Evolutionary conservation across 2,329 filamentous ascomycete genomes (phyloP).

Genomic region (Talaromyces sp.): DNA sequence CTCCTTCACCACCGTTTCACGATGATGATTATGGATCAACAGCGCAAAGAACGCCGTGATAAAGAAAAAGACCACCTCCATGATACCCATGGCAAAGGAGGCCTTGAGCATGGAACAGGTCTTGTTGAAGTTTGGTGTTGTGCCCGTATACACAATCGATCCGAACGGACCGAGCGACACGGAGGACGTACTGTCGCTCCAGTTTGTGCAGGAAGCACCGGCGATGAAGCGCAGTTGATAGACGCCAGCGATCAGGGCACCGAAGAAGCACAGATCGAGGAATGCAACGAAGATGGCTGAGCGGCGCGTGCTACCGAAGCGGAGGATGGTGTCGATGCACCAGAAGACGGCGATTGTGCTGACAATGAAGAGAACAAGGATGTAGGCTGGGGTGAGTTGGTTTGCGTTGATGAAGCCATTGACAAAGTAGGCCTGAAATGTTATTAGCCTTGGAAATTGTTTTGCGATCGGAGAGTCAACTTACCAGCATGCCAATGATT

Average conservation of each 20-base stretch:
- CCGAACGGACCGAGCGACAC: conserved; percentile 62
- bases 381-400: conserved; percentile 57
- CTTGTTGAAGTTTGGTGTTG: conserved; percentile 61
- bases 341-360: conserved; percentile 60
- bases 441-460: not conserved
- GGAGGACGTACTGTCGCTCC: conserved; percentile 53
- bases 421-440: conserved; percentile 54
- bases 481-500: conserved; percentile 59
- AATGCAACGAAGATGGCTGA: conserved; percentile 59
- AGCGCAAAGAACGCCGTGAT: conserved; percentile 68
- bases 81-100: conserved; percentile 82
- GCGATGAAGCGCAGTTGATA: conserved; percentile 57
- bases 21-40: conserved; percentile 36
- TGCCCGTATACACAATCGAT: conserved; percentile 47
- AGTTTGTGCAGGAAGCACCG: conserved; percentile 63
- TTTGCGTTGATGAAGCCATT: conserved; percentile 56
- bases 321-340: conserved; percentile 59
- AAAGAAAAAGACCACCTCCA: conserved; percentile 78
- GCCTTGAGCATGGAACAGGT: conserved; percentile 91
- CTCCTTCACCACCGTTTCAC: conserved; percentile 39
- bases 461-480: conserved; percentile 18
- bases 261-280: conserved; percentile 60
- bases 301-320: conserved; percentile 57
- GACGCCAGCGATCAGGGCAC: conserved; percentile 60
- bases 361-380: conserved; percentile 64